Conservation (phyloP, 805 yeast genomes). For the Wickerhamiella sergipiensis region DNA sequence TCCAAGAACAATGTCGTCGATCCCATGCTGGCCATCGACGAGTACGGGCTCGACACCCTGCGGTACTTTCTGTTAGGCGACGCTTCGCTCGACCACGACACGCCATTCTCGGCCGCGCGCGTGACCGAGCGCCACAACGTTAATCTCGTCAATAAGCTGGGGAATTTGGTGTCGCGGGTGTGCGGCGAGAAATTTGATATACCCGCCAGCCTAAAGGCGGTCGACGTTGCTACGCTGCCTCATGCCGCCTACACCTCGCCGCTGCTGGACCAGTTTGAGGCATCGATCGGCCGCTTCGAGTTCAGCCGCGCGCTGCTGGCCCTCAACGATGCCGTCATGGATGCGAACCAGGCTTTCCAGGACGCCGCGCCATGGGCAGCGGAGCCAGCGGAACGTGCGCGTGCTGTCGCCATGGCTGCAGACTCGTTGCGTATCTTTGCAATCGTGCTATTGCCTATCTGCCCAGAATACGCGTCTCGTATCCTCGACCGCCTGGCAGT, state of each 20-base stretch:
- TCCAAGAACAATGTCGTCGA: constrained; percentile 89
- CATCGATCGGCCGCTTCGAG: constrained; percentile 49
- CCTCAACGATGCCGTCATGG: constrained; percentile 15
- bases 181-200: constrained; percentile 59
- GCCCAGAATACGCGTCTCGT: constrained; percentile 46
- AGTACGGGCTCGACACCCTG: constrained; percentile 47
- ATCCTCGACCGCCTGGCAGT: constrained; percentile 57
- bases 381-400: constrained; percentile 15
- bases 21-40: constrained; percentile 50
- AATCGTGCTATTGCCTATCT: constrained; percentile 55
- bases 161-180: constrained; percentile 62
- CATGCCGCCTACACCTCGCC: background rate
- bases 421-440: constrained; percentile 59
- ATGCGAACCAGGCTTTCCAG: constrained; percentile 58
- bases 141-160: constrained; percentile 66
- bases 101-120: constrained; percentile 61
- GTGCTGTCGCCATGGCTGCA: constrained; percentile 45
- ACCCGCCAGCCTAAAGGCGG: background rate
- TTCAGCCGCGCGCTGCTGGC: constrained; percentile 29
- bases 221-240: constrained; percentile 1
- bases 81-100: constrained; percentile 62
- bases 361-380: constrained; percentile 62
- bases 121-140: constrained; percentile 29
- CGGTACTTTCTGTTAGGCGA: constrained; percentile 66
- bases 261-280: constrained; percentile 36